These are phyloP conservation scores for Poteriospumella lacustris DNA, from an alignment of 108 stramenopile species.

Conservation along the genomic window DNA sequence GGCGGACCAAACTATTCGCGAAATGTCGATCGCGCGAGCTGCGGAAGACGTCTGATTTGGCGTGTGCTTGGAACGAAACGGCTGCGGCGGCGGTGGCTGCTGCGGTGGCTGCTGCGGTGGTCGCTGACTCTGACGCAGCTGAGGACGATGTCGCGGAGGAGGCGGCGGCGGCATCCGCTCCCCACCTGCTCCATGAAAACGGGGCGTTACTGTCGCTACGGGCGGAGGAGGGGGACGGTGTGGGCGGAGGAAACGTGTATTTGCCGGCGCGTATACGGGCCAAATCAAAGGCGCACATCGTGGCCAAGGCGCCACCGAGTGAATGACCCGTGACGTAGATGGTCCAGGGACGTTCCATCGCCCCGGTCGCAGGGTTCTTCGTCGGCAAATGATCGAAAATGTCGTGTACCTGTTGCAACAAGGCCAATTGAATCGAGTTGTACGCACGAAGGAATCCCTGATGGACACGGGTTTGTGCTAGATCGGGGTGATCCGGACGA, in stretches of 20 bases:
- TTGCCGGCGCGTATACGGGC: not conserved
- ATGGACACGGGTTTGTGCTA: not conserved
- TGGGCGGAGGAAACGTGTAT: not conserved
- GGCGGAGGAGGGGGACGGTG: too few relatives aligned
- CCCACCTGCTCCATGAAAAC: not conserved
- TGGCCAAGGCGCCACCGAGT: not conserved
- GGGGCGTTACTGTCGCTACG: not conserved
- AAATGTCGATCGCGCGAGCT: not conserved
- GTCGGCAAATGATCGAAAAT: not conserved
- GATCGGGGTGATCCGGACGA: not conserved
- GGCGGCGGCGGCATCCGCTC: not conserved
- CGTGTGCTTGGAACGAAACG: not conserved
- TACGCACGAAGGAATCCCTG: not conserved
- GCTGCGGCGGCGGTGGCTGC: not conserved
- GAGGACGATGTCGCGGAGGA: not conserved
- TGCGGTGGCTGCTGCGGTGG: not conserved
- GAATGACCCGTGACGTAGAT: constrained; percentile 13
- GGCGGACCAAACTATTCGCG: not conserved
- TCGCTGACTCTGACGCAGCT: not conserved
- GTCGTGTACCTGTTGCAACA: not conserved
- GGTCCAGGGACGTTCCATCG: not conserved
- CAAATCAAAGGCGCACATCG: constrained; percentile 1
- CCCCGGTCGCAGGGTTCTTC: not conserved
- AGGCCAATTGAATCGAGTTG: not conserved
- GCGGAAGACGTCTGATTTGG: not conserved